Percentiles rank a stretch among this genome's conserved stretches.
These are phyloP conservation scores for Tardiomyces depauwii DNA, from an alignment of 1,139 yeast species.

Conservation along the genomic window DNA sequence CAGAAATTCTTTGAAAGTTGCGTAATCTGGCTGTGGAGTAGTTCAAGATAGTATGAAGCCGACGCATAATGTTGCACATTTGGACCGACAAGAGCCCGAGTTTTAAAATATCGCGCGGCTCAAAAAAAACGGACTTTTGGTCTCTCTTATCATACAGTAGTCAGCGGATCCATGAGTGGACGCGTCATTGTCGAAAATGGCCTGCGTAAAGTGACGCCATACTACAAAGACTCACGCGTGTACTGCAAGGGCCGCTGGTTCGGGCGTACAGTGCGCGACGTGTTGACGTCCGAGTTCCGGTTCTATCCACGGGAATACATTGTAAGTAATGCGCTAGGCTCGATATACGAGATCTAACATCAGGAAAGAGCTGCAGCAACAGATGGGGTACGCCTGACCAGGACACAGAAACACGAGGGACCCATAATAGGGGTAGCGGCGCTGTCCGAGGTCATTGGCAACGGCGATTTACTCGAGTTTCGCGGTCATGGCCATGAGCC, in stretches of 20 bases:
- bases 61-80: no score
- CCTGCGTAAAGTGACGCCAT: not conserved
- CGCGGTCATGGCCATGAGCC: conserved; percentile 86
- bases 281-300: conserved; percentile 75
- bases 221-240: not conserved
- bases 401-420: not conserved
- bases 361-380: not conserved
- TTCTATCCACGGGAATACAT: conserved; percentile 68
- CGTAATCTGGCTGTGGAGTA: not conserved
- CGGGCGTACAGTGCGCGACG: conserved; percentile 66
- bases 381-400: not conserved
- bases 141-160: no score
- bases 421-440: not conserved
- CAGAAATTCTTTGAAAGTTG: not conserved
- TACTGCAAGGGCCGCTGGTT: conserved; percentile 43
- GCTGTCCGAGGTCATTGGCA: conserved; percentile 32
- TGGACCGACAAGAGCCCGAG: no score
- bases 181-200: not conserved
- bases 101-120: no score
- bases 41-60: no score
- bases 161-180: not conserved
- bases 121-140: no score
- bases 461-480: conserved; percentile 81
- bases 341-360: not conserved
- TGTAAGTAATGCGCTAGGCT: conserved; percentile 2